Percentiles rank a stretch among this genome's conserved stretches.
Conservation (phyloP, 306 rosid species). For the Glycine tomentella region DNA sequence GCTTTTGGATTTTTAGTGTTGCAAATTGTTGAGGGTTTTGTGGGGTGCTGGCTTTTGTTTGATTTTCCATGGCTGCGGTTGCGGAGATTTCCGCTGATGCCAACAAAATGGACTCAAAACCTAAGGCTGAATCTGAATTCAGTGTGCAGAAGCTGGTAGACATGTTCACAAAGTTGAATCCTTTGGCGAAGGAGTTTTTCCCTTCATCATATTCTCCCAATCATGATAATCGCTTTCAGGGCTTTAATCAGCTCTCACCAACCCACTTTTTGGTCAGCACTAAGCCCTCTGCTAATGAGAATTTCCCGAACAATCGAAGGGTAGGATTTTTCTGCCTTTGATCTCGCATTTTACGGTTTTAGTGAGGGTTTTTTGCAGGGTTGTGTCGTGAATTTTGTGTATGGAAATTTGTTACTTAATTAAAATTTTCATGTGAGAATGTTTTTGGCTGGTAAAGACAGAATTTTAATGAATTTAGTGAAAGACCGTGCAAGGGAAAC, state of each 20-base stretch:
- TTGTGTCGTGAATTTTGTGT: slow-evolving; percentile 36
- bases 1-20: slow-evolving; percentile 19
- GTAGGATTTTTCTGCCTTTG: slow-evolving; percentile 60
- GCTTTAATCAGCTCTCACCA: slow-evolving; percentile 56
- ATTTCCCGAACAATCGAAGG: slow-evolving; percentile 69
- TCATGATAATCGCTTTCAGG: slow-evolving; percentile 55
- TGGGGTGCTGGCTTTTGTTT: slow-evolving; percentile 41
- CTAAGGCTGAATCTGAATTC: slow-evolving; percentile 72
- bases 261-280: slow-evolving; percentile 55
- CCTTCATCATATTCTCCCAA: slow-evolving; percentile 71
- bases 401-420: not conserved
- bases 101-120: slow-evolving; percentile 72
- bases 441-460: not conserved
- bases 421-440: not conserved
- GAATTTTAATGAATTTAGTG: slow-evolving; percentile 23
- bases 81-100: slow-evolving; percentile 84
- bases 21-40: slow-evolving; percentile 39
- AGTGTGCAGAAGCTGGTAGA: slow-evolving; percentile 90
- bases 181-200: slow-evolving; percentile 86
- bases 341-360: slow-evolving; percentile 42
- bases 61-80: slow-evolving; percentile 87
- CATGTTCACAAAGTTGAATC: slow-evolving; percentile 94
- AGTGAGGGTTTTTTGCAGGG: slow-evolving; percentile 34
- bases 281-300: slow-evolving; percentile 64
- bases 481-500: not conserved